Evolutionary conservation across 768 basidiomycete genomes (phyloP).

Genomic region (Sporobolomyces phaffii): DNA sequence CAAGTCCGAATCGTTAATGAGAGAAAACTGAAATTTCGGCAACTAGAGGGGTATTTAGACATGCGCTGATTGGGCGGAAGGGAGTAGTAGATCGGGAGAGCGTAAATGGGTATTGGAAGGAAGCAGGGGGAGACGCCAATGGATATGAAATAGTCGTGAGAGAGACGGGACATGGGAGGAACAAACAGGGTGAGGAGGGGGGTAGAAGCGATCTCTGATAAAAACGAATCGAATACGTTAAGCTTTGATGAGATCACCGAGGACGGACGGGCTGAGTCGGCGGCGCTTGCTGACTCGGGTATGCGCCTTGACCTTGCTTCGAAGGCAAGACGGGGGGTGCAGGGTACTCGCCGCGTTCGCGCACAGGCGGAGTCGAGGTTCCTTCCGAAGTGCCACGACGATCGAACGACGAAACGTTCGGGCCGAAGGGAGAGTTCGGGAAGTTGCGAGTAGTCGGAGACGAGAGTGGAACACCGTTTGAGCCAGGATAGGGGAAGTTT

Average conservation of each 20-base stretch:
- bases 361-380: not conserved
- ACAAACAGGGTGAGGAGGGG: not conserved
- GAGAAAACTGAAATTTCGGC: no score
- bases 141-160: not conserved
- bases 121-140: not conserved
- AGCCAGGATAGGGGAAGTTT: constrained; percentile 1
- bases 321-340: not conserved
- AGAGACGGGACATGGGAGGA: not conserved
- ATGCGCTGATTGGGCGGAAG: no score
- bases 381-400: constrained; percentile 4
- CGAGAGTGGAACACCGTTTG: constrained; percentile 3
- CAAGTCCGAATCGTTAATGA: no score
- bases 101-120: no score
- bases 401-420: not conserved
- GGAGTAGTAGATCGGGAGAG: no score
- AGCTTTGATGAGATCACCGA: no score
- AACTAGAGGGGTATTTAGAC: no score
- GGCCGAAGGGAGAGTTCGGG: constrained; percentile 2
- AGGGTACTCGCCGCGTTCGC: not conserved
- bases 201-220: no score
- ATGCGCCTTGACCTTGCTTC: no score
- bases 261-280: no score
- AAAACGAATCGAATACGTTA: no score
- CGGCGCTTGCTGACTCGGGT: no score
- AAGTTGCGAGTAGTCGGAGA: not conserved